Conservation (phyloP, 225 moss, liverwort and hornwort species). For the Marchantia paleacea region DNA sequence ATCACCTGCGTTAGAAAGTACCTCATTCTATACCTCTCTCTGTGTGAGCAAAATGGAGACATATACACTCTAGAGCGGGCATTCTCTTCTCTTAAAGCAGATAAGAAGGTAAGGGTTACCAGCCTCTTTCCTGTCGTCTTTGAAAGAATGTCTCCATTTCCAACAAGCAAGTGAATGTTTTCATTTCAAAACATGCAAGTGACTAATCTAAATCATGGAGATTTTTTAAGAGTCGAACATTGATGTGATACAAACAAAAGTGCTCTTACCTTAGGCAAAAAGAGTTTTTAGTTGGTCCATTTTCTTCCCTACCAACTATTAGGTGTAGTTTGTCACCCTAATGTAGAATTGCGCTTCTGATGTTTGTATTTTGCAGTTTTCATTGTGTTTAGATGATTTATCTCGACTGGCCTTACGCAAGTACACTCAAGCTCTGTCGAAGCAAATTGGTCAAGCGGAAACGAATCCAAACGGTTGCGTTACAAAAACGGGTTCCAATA, state of each 20-base stretch:
- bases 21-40: slow-evolving; percentile 75
- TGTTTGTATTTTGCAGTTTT: slow-evolving; percentile 54
- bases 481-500: slow-evolving; percentile 52
- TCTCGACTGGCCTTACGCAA: slow-evolving; percentile 86
- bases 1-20: slow-evolving; percentile 97
- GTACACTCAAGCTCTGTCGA: slow-evolving; percentile 73
- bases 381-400: slow-evolving; percentile 88
- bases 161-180: not conserved
- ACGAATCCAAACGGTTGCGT: slow-evolving; percentile 41
- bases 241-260: not conserved
- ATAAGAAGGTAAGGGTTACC: slow-evolving; percentile 64
- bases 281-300: not conserved
- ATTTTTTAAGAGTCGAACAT: not conserved
- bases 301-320: not conserved
- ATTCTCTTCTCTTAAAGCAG: slow-evolving; percentile 73
- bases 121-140: not conserved
- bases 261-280: not conserved
- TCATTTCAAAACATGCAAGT: not conserved
- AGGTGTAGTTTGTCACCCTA: not conserved
- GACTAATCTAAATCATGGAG: too few species aligned
- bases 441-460: slow-evolving; percentile 73
- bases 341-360: not conserved
- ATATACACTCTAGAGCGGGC: slow-evolving; percentile 86
- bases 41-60: slow-evolving; percentile 93
- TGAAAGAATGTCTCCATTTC: not conserved